Base-by-base conservation (phyloP, 225 moss, liverwort and hornwort genomes). In the Ulota crispa region DNA sequence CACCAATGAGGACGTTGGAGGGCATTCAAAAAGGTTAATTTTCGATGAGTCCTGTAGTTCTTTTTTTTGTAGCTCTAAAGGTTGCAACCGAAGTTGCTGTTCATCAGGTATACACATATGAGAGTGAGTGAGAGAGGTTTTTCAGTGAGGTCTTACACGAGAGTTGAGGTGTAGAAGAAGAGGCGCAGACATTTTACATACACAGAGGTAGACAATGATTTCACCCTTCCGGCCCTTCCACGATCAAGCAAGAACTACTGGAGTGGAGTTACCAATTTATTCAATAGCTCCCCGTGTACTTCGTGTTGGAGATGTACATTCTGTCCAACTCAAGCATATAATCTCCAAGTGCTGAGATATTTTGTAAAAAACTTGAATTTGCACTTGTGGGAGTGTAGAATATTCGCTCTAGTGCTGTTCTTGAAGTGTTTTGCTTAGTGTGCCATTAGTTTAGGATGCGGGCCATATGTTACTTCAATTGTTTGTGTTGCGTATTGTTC, bases 11-110 rank as follows among this genome's bases (percentile, higher is more conserved):
- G 69, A 50, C 65, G 80, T 66, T 77, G 81, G 57, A 61, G 65
- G 73, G 66, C 45, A 63, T 81, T 84, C 26, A 59, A 56, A 80
- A 80, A 56, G 65, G 83, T 69, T 19, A 14, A 7, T 7, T 45
- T 77, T 36, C 14, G 37, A 64, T 9, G 70, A 63, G 71, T 57
- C 56, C 30, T 47, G 21, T n/a, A 16, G 8, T 8, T 70, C 30
- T 64, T 14, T 72, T 88, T 79, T 81, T 81, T 26, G 73, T 76
- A 79, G 82, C 80, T 77, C 74, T 50, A 9, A 47, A 64, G 34
- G 79, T 52, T 85, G 88, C 82, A 79, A 80, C 79, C 23, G 21
- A 75, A 75, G 86, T 78, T 86, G 81, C 83, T 78, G 83, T 77
- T 80, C 71, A 81, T 73, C 69, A 78, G 84, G 64, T 87, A 70